Evolutionary conservation across 2,329 filamentous ascomycete species (phyloP).

Genomic region (Rhytidhysteron rufulum): DNA sequence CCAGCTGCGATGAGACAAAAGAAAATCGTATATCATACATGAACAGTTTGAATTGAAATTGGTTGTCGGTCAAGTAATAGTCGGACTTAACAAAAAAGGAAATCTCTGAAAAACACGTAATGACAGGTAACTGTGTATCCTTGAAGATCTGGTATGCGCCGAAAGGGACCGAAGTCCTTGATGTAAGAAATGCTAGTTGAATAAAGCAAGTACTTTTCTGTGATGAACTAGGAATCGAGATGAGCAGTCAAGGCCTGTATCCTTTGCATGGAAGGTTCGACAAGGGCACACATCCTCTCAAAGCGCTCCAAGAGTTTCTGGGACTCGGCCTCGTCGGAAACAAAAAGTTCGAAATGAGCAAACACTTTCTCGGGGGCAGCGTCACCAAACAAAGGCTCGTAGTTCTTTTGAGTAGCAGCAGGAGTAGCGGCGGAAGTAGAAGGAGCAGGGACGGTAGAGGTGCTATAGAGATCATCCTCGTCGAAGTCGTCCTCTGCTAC

Average conservation of each 20-base stretch:
- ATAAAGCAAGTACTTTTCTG: too few relatives aligned
- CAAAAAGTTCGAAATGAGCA: conserved; percentile 61
- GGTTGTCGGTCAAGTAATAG: too few relatives aligned
- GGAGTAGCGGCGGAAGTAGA: conserved; percentile 38
- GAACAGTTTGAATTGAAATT: too few relatives aligned
- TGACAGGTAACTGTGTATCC: too few relatives aligned
- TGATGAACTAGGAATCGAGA: conserved; percentile 26
- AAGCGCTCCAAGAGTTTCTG: conserved; percentile 28
- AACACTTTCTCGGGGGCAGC: conserved; percentile 62
- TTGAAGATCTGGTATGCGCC: too few relatives aligned
- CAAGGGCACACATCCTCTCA: conserved; percentile 30
- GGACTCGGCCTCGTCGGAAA: conserved; percentile 48
- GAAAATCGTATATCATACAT: too few relatives aligned
- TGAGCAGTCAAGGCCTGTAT: conserved; percentile 32
- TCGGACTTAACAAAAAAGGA: too few relatives aligned
- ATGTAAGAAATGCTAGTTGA: too few relatives aligned
- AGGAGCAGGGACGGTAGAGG: conserved; percentile 28
- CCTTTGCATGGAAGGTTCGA: conserved; percentile 30
- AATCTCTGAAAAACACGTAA: too few relatives aligned
- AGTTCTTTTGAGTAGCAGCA: conserved; percentile 22
- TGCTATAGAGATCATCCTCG: conserved; percentile 57
- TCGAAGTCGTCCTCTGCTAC: conserved; percentile 50
- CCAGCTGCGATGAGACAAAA: too few relatives aligned
- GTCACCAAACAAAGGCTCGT: conserved; percentile 42
- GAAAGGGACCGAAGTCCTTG: too few relatives aligned